Evolutionary conservation across 176 grass and related monocot genomes (phyloP), one percentile per base, ranked within the genome.

Genomic region (Calamus simplicifolius): DNA sequence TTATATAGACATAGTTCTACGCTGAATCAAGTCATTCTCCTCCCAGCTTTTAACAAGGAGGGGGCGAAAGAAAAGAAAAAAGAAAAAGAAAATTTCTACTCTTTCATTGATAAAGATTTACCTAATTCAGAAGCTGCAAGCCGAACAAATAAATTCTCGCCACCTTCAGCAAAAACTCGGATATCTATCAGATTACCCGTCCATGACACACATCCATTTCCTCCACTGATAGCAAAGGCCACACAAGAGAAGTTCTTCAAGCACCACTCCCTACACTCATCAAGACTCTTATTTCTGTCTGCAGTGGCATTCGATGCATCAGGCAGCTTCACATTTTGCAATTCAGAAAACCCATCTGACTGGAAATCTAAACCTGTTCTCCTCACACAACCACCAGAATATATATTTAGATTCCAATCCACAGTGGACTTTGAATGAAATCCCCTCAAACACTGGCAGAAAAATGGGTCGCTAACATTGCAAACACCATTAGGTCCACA

Each of bases 301-400:
- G 63, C 63, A 16, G 50, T 66, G 3, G 63, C 50, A 18, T 29
- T 66, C 25, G 6, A 8, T 4, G 63, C 18, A 16, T 66, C 50
- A 50, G 63, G 63, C 49, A 66, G 13, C 63, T 66, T 66, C 50
- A 66, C 50, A 18, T 52, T 52, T 8, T 5, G 2, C 50, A 66
- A 19, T 6, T 6, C 10, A 14, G 1, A 6, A 52, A 66, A 66
- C 16, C 29, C 19, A 50, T 66, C 50, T 26, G 49, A 29, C 49
- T 23, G 17, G 29, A 25, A 66, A 10, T 52, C 29, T 16, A 52
- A 66, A 29, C 16, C 15, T 15, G 1, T 29, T 52, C 4, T 53
- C 49, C 63, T 29, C 49, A 18, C 49, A n/a, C 50, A 29, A 43
- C 35, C 35, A 43, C 35, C 35, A 7, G 3, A 43, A 10, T 43